Evolutionary conservation across 1,139 yeast genomes (phyloP), one percentile per base, ranked within the genome.

Genomic region (Schwanniomyces etchellsii): DNA sequence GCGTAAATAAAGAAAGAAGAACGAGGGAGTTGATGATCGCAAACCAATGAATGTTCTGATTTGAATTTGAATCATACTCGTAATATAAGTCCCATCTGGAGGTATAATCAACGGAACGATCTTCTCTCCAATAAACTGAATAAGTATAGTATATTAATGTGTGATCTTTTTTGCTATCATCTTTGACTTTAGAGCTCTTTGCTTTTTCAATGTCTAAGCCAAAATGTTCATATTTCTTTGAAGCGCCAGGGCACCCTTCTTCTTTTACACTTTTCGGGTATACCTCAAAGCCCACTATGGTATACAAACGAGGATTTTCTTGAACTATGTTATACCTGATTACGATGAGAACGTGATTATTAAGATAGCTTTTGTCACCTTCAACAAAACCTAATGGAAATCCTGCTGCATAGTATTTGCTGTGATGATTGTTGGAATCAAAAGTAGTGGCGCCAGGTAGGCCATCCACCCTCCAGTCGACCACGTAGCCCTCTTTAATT

Each of bases 381-480:
- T 70, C 58, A 29, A 74, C 74, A 42, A 74, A 80, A 0, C 96
- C 96, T 28, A 88, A 52, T 1, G 94, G 89, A 57, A 86, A 88
- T 2, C 96, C 96, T 2, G 94, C 77, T 4, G 88, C 83, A 45
- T 86, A 86, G 52, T 81, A 83, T 48, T 84, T 81, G 30, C 64
- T 60, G 26, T 72, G 62, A 26, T 69, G 71, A 28, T 71, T 74
- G 4, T 77, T 68, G 5, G 83, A 76, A 21, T 80, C 74, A 47
- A 81, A 83, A 1, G 95, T 83, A 4, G 96, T 85, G 3, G 95
- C 93, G 3, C 93, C 95, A 0, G 96, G 96, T 24, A 88, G 59
- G 13, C 81, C 86, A 57, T 88, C 96, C 14, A 86, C 65, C 26
- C 74, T 57, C 96, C 96, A 88, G 48, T 86, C 91, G 9, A 73